phyloP scores from a whole-genome alignment of 306 rosid genomes.

The Sicyos baderoa region DNA sequence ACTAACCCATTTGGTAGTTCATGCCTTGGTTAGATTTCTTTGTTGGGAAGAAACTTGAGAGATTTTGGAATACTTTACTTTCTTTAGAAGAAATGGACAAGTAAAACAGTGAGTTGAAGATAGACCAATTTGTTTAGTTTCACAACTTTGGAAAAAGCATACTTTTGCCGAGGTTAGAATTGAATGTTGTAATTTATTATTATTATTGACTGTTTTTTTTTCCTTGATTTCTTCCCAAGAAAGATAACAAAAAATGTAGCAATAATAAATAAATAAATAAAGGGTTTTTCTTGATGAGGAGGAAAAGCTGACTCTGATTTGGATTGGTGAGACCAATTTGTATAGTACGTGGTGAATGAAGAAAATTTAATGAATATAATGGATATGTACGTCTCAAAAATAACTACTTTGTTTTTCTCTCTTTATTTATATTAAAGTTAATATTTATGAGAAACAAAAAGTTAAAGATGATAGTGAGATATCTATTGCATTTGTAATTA shows the following conservation, averaged over 20 bases:
- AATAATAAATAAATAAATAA: no score
- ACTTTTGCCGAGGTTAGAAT: background rate
- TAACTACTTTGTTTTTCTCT: background rate
- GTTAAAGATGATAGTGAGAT: background rate
- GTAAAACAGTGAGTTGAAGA: background rate
- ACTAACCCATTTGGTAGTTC: no score
- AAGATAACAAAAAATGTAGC: no score
- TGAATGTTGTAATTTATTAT: conserved; percentile 7
- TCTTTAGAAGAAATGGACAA: conserved; percentile 5
- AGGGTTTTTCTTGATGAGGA: background rate
- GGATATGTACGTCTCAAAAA: background rate
- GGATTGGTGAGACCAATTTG: no score
- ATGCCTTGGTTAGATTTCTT: no score
- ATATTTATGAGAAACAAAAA: background rate
- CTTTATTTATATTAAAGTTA: background rate
- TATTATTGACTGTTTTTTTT: background rate
- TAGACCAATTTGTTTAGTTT: background rate
- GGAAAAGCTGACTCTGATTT: background rate
- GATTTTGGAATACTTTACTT: background rate
- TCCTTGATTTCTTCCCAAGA: no score
- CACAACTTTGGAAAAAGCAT: conserved; percentile 2
- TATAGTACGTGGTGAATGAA: no score
- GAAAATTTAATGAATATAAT: no score
- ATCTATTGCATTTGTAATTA: background rate
- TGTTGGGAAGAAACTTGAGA: no score